Base-by-base conservation (phyloP, 257 asterid species). In the Forsythia suspensa region DNA sequence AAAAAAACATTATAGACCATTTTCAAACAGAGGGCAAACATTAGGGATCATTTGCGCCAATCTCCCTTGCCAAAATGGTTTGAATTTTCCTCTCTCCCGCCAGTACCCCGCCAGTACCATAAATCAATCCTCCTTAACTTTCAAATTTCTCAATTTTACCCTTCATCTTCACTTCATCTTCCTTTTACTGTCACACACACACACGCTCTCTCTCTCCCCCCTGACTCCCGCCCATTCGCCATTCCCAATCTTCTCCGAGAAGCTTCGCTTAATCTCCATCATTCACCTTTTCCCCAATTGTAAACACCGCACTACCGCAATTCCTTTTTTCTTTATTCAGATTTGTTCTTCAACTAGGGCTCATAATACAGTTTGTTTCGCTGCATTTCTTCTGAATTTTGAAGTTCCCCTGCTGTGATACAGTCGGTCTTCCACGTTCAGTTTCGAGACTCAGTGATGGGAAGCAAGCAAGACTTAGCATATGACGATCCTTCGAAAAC, bases 401-500 rank as follows among this genome's bases (percentile, higher is more conserved):
- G 8, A 59, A 59, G 67, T 21, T 29, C 34, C 4, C 4, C 36
- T n/a, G 11, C 10, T n/a, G 67, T 59, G n/a, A 59, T n/a, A 21
- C 9, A 59, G 4, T 59, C 36, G 4, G 24, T 8, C 13, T 8
- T 20, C 21, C 12, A 18, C 10, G 8, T 5, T 57, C 66, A 57
- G 36, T 57, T 34, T 79, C 36, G 79, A 72, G 38, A 72, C 67
- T 71, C 77, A 59, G 77, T 84, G 89, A 46, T 73, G 83, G 90
- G 77, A 52, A 82, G 81, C 80, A 82, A 76, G 71, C 86, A 82
- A 65, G 66, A 66, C 21, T 76, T 83, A 65, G 81, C 72, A 37
- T 71, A 80, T 52, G 90, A 87, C 0, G 89, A 85, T 34, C 76
- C 86, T 0, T 68, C 88, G 0, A 86, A 76, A 75, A 57, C 85